Evolutionary conservation across 1,284 basidiomycete species (phyloP).

Genomic region (Puccinia horiana): DNA sequence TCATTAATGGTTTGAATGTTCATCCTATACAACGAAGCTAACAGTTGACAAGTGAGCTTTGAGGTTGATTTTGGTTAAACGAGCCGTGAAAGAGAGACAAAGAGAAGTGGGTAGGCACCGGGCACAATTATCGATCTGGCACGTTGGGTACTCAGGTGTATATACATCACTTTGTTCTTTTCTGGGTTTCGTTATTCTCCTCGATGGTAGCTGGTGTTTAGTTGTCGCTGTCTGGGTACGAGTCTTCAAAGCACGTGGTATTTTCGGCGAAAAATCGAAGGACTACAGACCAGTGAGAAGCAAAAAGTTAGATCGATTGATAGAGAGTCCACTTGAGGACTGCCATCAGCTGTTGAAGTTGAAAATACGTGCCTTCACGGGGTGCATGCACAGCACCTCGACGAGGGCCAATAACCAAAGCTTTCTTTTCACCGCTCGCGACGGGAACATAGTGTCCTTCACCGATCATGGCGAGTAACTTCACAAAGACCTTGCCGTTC

Average conservation of each 20-base stretch:
- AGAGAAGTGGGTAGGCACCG: neutral
- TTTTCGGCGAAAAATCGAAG: slow-evolving; percentile 28
- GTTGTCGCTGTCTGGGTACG: neutral
- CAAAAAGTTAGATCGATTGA: neutral
- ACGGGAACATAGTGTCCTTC: slow-evolving; percentile 45
- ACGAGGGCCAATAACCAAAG: slow-evolving; percentile 30
- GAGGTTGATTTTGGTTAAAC: neutral
- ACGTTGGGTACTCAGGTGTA: neutral
- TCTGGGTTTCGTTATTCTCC: neutral
- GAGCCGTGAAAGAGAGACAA: neutral
- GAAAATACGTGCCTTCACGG: slow-evolving; percentile 26
- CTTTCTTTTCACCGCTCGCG: slow-evolving; percentile 32
- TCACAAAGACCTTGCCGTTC: slow-evolving; percentile 7
- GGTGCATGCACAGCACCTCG: slow-evolving; percentile 45
- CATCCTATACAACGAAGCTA: neutral
- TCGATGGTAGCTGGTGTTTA: neutral
- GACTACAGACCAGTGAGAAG: slow-evolving; percentile 4
- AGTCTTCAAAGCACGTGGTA: slow-evolving; percentile 23
- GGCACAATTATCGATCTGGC: neutral
- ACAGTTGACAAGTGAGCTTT: neutral
- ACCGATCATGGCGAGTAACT: slow-evolving; percentile 35
- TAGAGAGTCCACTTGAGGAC: neutral
- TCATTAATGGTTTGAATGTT: neutral
- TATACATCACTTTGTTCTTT: neutral
- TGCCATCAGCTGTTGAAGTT: neutral